phyloP scores from a whole-genome alignment of 208 protist species.

The Trypanosoma lewisi region DNA sequence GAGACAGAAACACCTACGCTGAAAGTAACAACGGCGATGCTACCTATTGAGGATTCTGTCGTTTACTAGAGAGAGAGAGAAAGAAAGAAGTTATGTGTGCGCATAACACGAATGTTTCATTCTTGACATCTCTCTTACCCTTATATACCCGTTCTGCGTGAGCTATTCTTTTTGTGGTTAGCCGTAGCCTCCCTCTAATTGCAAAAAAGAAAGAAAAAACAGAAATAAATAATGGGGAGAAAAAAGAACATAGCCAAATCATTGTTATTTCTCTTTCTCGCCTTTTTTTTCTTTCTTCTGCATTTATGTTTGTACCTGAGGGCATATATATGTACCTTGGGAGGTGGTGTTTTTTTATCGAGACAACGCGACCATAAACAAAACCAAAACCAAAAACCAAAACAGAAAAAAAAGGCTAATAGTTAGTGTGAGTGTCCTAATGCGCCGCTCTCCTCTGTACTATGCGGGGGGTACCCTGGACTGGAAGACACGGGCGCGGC shows the following conservation, averaged over 20 bases:
- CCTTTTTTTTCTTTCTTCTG: too few species aligned
- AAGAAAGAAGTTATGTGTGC: not conserved
- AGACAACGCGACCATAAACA: too few species aligned
- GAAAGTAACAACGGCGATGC: conserved; percentile 3
- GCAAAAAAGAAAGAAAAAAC: too few species aligned
- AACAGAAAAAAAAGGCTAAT: not conserved
- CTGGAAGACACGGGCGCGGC: conserved; percentile 61
- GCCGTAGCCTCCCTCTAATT: too few species aligned
- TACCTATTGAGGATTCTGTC: conserved; percentile 44
- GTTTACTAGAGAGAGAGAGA: conserved; percentile 33
- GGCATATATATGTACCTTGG: too few species aligned
- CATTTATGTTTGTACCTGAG: too few species aligned
- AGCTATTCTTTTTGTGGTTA: too few species aligned
- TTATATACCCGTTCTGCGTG: too few species aligned
- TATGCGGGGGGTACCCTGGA: conserved; percentile 22
- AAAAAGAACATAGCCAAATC: not conserved
- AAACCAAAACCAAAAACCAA: too few species aligned
- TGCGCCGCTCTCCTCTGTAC: conserved; percentile 11
- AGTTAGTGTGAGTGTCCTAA: not conserved
- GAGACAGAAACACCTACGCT: not conserved
- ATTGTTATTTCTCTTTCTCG: conserved; percentile 5
- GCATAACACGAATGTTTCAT: not conserved
- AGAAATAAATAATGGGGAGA: too few species aligned
- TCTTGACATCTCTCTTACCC: not conserved
- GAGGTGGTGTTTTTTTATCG: too few species aligned